These are phyloP conservation scores for Paramyrothecium sp. DNA, from an alignment of 2,329 filamentous ascomycete genomes.

Conservation along the genomic window DNA sequence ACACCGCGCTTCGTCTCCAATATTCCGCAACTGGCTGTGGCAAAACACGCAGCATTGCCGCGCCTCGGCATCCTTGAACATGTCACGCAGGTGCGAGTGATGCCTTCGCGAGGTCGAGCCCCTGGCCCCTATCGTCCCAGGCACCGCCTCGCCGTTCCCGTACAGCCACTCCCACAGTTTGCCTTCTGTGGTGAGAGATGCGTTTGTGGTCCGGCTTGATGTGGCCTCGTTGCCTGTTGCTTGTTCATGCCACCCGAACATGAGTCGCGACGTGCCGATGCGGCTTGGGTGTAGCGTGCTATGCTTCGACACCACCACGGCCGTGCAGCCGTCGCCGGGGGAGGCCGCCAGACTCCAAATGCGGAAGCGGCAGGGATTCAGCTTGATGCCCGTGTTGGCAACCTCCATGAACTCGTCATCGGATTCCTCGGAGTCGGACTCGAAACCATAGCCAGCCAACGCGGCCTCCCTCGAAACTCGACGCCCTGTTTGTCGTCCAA, in stretches of 20 bases:
- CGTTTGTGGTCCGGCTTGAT: not conserved
- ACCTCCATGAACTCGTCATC: constrained; percentile 27
- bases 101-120: constrained; percentile 11
- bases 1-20: constrained; percentile 36
- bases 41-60: constrained; percentile 49
- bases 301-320: constrained; percentile 48
- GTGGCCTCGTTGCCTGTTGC: constrained; percentile 6
- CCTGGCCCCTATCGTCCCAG: constrained; percentile 31
- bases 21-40: constrained; percentile 27
- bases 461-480: constrained; percentile 44
- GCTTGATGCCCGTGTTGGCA: constrained; percentile 35
- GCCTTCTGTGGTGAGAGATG: constrained; percentile 49
- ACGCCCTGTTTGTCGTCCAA: constrained; percentile 41
- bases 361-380: constrained; percentile 48
- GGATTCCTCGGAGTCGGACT: constrained; percentile 29
- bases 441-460: constrained; percentile 27
- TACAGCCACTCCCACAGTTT: constrained; percentile 60
- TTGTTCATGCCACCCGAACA: constrained; percentile 31
- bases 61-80: constrained; percentile 34
- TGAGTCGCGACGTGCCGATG: constrained; percentile 30
- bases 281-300: constrained; percentile 48
- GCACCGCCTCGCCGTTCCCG: constrained; percentile 45
- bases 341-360: constrained; percentile 53
- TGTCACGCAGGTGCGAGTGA: constrained; percentile 27
- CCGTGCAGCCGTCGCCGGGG: constrained; percentile 50